A percentile compares a stretch with the other conserved stretches of the same genome.
phyloP scores from a whole-genome alignment of 495 filamentous ascomycete genomes.

The Penicillium salamii region DNA sequence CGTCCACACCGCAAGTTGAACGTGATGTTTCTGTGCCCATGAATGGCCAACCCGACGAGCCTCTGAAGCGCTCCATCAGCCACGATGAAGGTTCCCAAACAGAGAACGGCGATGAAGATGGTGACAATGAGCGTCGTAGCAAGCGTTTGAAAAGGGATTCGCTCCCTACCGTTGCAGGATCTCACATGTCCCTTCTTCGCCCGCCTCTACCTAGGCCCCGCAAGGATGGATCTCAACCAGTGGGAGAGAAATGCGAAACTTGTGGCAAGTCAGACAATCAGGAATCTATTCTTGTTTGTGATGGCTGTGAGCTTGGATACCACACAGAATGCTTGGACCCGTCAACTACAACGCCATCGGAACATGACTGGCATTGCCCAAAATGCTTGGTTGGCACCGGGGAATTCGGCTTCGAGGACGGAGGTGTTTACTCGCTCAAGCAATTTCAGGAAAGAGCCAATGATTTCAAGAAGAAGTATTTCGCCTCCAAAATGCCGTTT shows the following conservation, averaged over 20 bases:
- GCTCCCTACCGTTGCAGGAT: slow-evolving; percentile 87
- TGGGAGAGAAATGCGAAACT: slow-evolving; percentile 85
- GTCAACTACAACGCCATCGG: slow-evolving; percentile 70
- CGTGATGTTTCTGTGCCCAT: slow-evolving; percentile 36
- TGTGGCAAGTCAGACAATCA: slow-evolving; percentile 83
- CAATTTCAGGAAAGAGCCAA: slow-evolving; percentile 97
- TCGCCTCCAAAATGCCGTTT: slow-evolving; percentile 84
- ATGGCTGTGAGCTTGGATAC: slow-evolving; percentile 87
- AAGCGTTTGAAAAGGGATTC: slow-evolving; percentile 92
- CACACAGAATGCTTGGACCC: slow-evolving; percentile 89
- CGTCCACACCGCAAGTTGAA: slow-evolving; percentile 39
- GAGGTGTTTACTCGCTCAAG: slow-evolving; percentile 89
- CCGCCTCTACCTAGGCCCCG: slow-evolving; percentile 71
- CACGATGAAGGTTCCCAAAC: slow-evolving; percentile 66
- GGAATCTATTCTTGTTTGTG: slow-evolving; percentile 73
- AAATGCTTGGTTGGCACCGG: slow-evolving; percentile 94
- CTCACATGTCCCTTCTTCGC: slow-evolving; percentile 92
- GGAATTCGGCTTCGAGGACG: slow-evolving; percentile 97
- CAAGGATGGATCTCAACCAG: slow-evolving; percentile 62
- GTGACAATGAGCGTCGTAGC: slow-evolving; percentile 73
- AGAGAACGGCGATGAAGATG: slow-evolving; percentile 63
- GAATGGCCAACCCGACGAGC: slow-evolving; percentile 57
- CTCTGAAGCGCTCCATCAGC: slow-evolving; percentile 80
- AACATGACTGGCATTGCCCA: slow-evolving; percentile 95
- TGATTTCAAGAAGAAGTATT: slow-evolving; percentile 91